Percentiles rank a stretch among this genome's conserved stretches.
These are phyloP conservation scores for Cyphellophora attinorum DNA, from an alignment of 2,329 filamentous ascomycete species.

Conservation along the genomic window DNA sequence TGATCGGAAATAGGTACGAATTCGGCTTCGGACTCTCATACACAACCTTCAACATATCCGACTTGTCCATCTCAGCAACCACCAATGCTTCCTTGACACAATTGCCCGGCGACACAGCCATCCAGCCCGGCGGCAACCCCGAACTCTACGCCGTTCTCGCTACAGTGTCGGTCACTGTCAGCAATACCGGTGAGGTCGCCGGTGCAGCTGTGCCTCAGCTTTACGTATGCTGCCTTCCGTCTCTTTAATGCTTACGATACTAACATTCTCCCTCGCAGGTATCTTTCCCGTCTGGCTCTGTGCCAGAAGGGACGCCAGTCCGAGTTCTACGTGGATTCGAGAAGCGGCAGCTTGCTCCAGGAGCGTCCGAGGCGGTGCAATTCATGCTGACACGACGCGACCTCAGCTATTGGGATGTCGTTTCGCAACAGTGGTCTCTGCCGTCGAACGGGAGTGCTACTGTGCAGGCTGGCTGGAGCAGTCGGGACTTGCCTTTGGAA, in stretches of 20 bases:
- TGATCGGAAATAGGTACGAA: conserved; percentile 36
- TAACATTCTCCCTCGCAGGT: conserved; percentile 2
- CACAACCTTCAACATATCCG: conserved; percentile 67
- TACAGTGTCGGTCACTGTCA: conserved; percentile 5
- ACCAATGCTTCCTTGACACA: conserved; percentile 43
- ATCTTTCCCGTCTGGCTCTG: conserved; percentile 26
- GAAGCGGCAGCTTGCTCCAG: conserved; percentile 44
- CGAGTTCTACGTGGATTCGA: conserved; percentile 53
- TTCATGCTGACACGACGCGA: conserved; percentile 51
- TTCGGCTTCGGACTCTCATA: conserved; percentile 76
- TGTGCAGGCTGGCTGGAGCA: conserved; percentile 14
- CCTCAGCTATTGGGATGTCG: conserved; percentile 55
- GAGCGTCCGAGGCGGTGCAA: conserved; percentile 37
- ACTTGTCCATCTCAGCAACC: conserved; percentile 52
- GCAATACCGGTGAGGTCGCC: conserved; percentile 38
- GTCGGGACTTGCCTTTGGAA: conserved; percentile 9
- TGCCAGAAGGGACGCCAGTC: conserved; percentile 41
- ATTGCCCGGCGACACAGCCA: conserved; percentile 34
- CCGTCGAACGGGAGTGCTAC: conserved; percentile 5
- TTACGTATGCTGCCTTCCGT: conserved; percentile 22
- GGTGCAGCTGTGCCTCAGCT: conserved; percentile 69
- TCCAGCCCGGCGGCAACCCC: conserved; percentile 55
- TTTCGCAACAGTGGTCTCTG: conserved; percentile 47
- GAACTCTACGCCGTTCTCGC: conserved; percentile 50
- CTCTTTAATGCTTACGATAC: not conserved